These are phyloP conservation scores for Aspergillus pseudoviridinutans DNA, from an alignment of 2,329 filamentous ascomycete genomes.

Conservation along the genomic window DNA sequence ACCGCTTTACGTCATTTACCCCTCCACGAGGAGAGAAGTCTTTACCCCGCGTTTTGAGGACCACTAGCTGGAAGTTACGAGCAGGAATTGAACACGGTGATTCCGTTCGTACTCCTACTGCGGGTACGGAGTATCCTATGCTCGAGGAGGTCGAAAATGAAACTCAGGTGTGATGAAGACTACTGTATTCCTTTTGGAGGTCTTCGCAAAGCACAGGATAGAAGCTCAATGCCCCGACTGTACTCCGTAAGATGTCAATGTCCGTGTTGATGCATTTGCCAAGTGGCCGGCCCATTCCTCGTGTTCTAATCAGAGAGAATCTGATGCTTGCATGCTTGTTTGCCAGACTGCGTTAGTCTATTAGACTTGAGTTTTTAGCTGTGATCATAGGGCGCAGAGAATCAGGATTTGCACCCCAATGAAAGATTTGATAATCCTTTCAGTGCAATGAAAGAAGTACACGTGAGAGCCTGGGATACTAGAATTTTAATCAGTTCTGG, in stretches of 20 bases:
- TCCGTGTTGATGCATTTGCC: conserved; percentile 7
- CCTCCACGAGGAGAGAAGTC: neutral
- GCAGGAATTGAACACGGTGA: neutral
- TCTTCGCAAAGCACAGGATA: neutral
- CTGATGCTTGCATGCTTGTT: neutral
- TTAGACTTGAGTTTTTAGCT: neutral
- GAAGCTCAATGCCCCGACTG: neutral
- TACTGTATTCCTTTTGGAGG: neutral
- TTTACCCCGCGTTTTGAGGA: neutral
- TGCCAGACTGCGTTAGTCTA: neutral
- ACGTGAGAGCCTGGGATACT: neutral
- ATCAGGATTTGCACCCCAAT: neutral
- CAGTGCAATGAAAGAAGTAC: neutral
- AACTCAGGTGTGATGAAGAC: neutral
- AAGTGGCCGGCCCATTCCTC: neutral
- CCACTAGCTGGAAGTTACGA: too few species aligned
- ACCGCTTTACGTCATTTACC: neutral
- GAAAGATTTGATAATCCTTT: too few species aligned
- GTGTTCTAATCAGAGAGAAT: neutral
- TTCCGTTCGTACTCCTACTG: neutral
- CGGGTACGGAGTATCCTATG: neutral
- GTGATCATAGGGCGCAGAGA: neutral
- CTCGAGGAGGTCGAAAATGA: neutral
- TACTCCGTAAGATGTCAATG: neutral
- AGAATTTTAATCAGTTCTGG: neutral